Evolutionary conservation across 164 flowering plant genomes (phyloP).

Genomic region (Aristolochia contorta): DNA sequence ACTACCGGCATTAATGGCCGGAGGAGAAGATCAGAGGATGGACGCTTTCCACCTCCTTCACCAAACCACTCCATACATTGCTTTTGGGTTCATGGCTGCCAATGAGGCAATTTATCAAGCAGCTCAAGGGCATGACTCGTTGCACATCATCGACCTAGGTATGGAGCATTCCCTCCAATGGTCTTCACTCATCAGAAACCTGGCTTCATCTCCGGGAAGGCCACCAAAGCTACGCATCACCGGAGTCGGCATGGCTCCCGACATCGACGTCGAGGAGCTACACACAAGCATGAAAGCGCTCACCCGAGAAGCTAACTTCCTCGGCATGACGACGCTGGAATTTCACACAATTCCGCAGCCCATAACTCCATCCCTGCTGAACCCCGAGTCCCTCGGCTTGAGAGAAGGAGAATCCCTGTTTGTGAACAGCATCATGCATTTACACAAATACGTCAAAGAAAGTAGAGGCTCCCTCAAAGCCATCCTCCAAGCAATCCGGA

Average conservation of each 20-base stretch:
- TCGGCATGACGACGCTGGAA: constrained; percentile 25
- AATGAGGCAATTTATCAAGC: constrained; percentile 49
- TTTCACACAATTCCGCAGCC: constrained; percentile 24
- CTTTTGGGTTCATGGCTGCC: constrained; percentile 57
- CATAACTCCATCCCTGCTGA: constrained; percentile 21
- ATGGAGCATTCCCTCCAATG: constrained; percentile 50
- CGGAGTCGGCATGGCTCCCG: constrained; percentile 18
- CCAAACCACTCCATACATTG: constrained; percentile 52
- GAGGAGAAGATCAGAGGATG: constrained; percentile 38
- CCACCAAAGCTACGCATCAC: constrained; percentile 40
- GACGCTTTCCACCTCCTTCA: constrained; percentile 47
- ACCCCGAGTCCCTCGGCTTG: constrained; percentile 27
- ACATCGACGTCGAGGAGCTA: constrained; percentile 8
- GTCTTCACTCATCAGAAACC: constrained; percentile 36
- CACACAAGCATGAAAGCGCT: constrained; percentile 26
- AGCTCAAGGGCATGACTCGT: constrained; percentile 27
- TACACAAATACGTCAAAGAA: constrained; percentile 51
- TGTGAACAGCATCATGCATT: constrained; percentile 41
- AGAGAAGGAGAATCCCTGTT: constrained; percentile 44
- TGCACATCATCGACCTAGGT: constrained; percentile 54
- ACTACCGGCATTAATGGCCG: too few relatives aligned
- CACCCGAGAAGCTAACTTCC: constrained; percentile 23
- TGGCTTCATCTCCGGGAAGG: constrained; percentile 36
- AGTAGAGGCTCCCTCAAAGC: constrained; percentile 46
- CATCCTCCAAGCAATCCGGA: constrained; percentile 48